A percentile compares a stretch with the other conserved stretches of the same genome.
Evolutionary conservation across 208 protist species (phyloP).

Genomic region (Crithidia bombi): DNA sequence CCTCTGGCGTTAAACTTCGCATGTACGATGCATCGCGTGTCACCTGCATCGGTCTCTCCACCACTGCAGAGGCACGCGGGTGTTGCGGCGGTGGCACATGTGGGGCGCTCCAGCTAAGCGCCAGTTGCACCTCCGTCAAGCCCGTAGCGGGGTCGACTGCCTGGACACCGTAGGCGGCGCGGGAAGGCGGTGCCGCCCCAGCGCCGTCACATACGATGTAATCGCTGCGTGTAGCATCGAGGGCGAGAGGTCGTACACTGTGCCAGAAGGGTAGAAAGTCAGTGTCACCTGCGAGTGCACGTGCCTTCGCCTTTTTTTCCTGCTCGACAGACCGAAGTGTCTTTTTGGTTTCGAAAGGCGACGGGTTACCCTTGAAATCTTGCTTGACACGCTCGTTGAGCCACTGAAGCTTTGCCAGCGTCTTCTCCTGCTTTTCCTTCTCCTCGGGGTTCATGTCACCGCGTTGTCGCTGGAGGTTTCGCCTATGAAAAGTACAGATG

Average conservation of each 20-base stretch:
- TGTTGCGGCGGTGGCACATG: conserved; percentile 9
- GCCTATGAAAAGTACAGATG: too few relatives aligned
- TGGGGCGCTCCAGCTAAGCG: conserved; percentile 72
- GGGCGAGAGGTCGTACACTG: conserved; percentile 41
- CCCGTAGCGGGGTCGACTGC: conserved; percentile 65
- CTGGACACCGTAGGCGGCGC: conserved; percentile 37
- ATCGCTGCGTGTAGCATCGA: conserved; percentile 53
- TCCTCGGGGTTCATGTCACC: conserved; percentile 36
- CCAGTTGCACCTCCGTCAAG: conserved; percentile 63
- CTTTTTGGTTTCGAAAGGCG: conserved; percentile 68
- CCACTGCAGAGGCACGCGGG: not conserved
- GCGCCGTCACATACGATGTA: conserved; percentile 50
- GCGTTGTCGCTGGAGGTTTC: not conserved
- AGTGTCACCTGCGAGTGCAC: conserved; percentile 41
- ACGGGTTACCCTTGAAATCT: conserved; percentile 85
- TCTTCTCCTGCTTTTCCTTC: conserved; percentile 54
- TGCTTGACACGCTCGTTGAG: conserved; percentile 65
- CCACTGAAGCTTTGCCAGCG: conserved; percentile 79
- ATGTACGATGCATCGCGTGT: conserved; percentile 25
- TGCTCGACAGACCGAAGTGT: conserved; percentile 67
- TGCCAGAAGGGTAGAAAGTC: conserved; percentile 81
- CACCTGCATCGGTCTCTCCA: not conserved
- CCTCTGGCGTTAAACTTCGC: conserved; percentile 37
- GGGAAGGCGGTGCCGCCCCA: conserved; percentile 28
- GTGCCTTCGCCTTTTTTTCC: conserved; percentile 30